These are phyloP conservation scores for Colletotrichum graminicola DNA, from an alignment of 2,329 filamentous ascomycete species.

Conservation along the genomic window DNA sequence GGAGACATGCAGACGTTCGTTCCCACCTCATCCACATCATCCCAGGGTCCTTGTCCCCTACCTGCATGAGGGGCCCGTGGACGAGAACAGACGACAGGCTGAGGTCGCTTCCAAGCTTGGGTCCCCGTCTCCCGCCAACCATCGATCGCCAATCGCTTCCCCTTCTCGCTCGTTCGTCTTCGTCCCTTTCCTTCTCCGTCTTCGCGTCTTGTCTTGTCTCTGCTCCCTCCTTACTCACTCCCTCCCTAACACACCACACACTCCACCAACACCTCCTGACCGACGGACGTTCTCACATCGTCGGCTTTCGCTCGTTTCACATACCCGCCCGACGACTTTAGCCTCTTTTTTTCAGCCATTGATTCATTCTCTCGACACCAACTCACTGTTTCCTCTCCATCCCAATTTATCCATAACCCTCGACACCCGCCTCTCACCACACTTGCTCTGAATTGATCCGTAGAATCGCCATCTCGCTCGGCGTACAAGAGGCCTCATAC, in stretches of 20 bases:
- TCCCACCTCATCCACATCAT: conserved; percentile 18
- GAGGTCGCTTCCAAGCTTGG: conserved; percentile 41
- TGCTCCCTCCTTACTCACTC: conserved; percentile 29
- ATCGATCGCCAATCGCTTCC: conserved; percentile 42
- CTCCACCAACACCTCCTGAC: conserved; percentile 41
- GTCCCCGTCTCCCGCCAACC: conserved; percentile 41
- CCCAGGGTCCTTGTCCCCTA: conserved; percentile 37
- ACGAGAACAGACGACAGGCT: conserved; percentile 39
- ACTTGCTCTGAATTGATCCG: conserved; percentile 12
- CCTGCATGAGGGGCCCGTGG: conserved; percentile 33
- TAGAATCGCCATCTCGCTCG: conserved; percentile 24
- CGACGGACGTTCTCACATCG: conserved; percentile 42
- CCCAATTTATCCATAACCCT: conserved; percentile 37
- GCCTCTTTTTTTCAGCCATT: conserved; percentile 43
- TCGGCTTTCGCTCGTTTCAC: conserved; percentile 47
- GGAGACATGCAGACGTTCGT: conserved; percentile 6
- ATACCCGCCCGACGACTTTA: conserved; percentile 44
- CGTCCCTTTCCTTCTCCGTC: conserved; percentile 39
- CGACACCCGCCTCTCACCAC: conserved; percentile 16
- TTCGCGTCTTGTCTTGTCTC: conserved; percentile 25
- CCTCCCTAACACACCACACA: conserved; percentile 6
- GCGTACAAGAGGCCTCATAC: conserved; percentile 22
- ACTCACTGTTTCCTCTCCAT: conserved; percentile 23
- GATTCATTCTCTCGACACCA: conserved; percentile 39
- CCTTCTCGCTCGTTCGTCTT: conserved; percentile 41